These are phyloP conservation scores for Metarhizium robertsii DNA, from an alignment of 2,329 filamentous ascomycete species.

Conservation along the genomic window DNA sequence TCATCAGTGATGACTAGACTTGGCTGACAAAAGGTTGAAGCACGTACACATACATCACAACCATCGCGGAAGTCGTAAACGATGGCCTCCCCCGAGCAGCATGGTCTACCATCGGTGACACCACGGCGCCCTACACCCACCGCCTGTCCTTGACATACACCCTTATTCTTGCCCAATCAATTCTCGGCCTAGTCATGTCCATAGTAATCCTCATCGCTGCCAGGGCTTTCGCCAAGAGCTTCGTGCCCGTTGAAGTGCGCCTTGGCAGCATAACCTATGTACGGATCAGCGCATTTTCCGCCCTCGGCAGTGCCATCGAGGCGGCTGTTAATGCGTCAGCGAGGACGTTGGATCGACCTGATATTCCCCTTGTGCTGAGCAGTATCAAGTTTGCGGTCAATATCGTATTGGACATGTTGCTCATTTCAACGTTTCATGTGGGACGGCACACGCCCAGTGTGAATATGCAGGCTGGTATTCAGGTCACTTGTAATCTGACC, in stretches of 20 bases:
- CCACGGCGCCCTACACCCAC: slow-evolving; percentile 38
- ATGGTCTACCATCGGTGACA: slow-evolving; percentile 61
- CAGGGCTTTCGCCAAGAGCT: slow-evolving; percentile 19
- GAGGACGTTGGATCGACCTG: slow-evolving; percentile 45
- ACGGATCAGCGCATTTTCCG: slow-evolving; percentile 53
- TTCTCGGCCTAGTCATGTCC: slow-evolving; percentile 50
- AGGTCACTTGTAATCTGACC: slow-evolving; percentile 49
- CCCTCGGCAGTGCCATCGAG: slow-evolving; percentile 53
- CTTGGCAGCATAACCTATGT: slow-evolving; percentile 52
- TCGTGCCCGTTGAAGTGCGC: slow-evolving; percentile 17
- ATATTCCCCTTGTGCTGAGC: too few species aligned
- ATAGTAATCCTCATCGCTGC: slow-evolving; percentile 48
- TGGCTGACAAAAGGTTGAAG: not conserved
- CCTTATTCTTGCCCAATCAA: slow-evolving; percentile 48
- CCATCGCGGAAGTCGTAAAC: slow-evolving; percentile 59
- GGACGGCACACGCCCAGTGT: slow-evolving; percentile 36
- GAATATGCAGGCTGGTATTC: slow-evolving; percentile 55
- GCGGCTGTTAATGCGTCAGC: slow-evolving; percentile 52
- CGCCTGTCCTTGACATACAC: slow-evolving; percentile 54
- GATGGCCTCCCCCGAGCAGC: slow-evolving; percentile 61
- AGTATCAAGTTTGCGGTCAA: too few species aligned
- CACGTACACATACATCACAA: slow-evolving; percentile 59
- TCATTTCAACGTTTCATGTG: too few species aligned
- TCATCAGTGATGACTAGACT: too few species aligned
- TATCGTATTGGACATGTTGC: too few species aligned